phyloP scores from a whole-genome alignment of 1,284 basidiomycete genomes.

The Salmacisia buchloeana region DNA sequence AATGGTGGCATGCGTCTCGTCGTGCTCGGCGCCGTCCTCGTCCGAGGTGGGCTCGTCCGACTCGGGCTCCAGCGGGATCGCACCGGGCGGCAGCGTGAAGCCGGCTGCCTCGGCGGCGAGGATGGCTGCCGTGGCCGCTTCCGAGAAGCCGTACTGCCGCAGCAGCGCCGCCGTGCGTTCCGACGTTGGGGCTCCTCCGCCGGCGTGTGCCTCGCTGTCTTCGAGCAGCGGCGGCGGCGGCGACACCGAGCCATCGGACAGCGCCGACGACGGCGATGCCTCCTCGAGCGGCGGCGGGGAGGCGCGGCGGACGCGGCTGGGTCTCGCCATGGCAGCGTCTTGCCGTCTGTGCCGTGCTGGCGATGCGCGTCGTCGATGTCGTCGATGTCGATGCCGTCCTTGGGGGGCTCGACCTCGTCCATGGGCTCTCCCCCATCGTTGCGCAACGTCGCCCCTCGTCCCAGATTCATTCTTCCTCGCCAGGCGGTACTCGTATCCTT shows the following conservation, averaged over 20 bases:
- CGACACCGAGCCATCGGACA: too few relatives aligned
- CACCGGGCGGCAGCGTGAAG: background rate
- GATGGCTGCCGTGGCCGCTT: background rate
- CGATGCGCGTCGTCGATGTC: background rate
- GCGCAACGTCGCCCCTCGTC: too few relatives aligned
- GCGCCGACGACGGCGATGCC: too few relatives aligned
- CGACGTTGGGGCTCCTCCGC: too few relatives aligned
- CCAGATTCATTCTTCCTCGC: background rate
- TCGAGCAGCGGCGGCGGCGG: too few relatives aligned
- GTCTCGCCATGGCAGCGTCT: too few relatives aligned
- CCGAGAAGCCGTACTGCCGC: too few relatives aligned
- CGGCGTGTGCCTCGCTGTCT: too few relatives aligned
- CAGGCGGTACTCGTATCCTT: too few relatives aligned
- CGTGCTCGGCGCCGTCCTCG: constrained; percentile 16
- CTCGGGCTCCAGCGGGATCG: background rate
- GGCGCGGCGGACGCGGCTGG: too few relatives aligned
- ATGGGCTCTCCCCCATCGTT: background rate
- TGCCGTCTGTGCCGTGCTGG: background rate
- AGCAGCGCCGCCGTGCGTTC: too few relatives aligned
- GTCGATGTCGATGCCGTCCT: background rate
- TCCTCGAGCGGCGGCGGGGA: too few relatives aligned
- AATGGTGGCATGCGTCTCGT: constrained; percentile 9
- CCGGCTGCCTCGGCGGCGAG: background rate
- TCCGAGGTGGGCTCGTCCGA: constrained; percentile 24
- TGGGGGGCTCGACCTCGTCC: background rate